Base-by-base conservation (phyloP, 306 rosid species). In the Neltuma alba region DNA sequence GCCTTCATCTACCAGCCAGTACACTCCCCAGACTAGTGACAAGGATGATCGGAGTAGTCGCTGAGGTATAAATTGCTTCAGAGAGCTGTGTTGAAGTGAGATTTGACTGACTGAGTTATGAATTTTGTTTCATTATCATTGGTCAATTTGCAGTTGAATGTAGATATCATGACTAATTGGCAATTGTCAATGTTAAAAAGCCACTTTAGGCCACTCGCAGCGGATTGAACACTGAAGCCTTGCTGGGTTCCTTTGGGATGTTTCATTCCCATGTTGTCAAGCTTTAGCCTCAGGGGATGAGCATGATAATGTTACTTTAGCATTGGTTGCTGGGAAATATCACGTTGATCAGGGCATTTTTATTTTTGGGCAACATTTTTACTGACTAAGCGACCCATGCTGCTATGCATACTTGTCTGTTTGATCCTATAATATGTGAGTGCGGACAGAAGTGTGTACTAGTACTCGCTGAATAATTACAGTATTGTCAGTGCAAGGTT, bases 1-100 rank as follows among this genome's bases (percentile, higher is more conserved):
- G 1, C 99, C 99, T 8, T 89, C 99, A 13, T 96, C 98, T 31
- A 90, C 97, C 50, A 91, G 99, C 87, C 96, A 92, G 80, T 94
- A 92, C 92, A 92, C 99, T 42, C 93, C 99, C 4, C 97, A 91
- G 86, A 92, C 93, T 3, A 88, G 83, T 65, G 92, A 88, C 76
- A 88, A 91, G 79, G 94, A 92, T 85, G 93, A 87, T 61, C 76
- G 23, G 69, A 86, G 89, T 86, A 70, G 83, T 79, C 83, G 85
- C n/a, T 90, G 83, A 89, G 85, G 79, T 80, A 69, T 78, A 58
- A 68, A n/a, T 40, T 68, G 52, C 34, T 12, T 14, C 23, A 21
- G 54, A 23, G 63, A 54, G 71, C 47, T 47, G 40, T 72, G 14
- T 63, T 82, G 66, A 62, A 33, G 68, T 50, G 41, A 36, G 34